A percentile compares a stretch with the other conserved stretches of the same genome.
phyloP scores from a whole-genome alignment of 495 filamentous ascomycete genomes.

The Penicillium malachiteum region DNA sequence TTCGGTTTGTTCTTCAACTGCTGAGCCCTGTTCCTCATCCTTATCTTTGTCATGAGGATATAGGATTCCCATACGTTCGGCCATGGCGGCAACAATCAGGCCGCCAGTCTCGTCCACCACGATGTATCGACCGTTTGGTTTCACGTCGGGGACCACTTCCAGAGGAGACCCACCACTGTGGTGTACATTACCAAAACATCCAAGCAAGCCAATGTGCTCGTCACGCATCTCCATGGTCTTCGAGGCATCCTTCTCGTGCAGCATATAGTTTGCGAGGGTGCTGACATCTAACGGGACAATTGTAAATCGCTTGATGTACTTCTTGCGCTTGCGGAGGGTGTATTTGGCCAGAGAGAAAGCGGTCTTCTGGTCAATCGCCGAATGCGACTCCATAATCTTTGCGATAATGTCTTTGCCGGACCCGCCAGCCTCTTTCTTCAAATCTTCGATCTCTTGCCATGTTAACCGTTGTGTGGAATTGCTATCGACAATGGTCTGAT shows the following conservation, averaged over 20 bases:
- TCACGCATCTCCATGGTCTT: conserved; percentile 88
- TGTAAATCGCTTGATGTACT: conserved; percentile 86
- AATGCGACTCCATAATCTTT: conserved; percentile 81
- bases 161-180: conserved; percentile 37
- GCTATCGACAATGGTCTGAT: conserved; percentile 77
- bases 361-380: conserved; percentile 88
- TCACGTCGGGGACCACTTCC: conserved; percentile 18
- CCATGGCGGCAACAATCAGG: conserved; percentile 80
- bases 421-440: conserved; percentile 75
- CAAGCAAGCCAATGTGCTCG: conserved; percentile 75
- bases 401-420: conserved; percentile 86
- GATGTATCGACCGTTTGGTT: conserved; percentile 72
- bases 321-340: conserved; percentile 86
- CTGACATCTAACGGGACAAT: conserved; percentile 79
- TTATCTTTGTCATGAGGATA: conserved; percentile 47
- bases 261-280: conserved; percentile 66
- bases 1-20: not conserved
- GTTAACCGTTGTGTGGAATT: conserved; percentile 77
- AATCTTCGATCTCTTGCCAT: conserved; percentile 82
- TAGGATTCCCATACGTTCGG: conserved; percentile 87
- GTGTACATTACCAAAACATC: conserved; percentile 65
- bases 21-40: conserved; percentile 6
- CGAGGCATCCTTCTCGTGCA: conserved; percentile 71
- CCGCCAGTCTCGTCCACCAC: conserved; percentile 90
- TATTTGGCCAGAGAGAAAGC: conserved; percentile 93